phyloP scores from a whole-genome alignment of 768 basidiomycete genomes.

The Panaeolus papilionaceus region DNA sequence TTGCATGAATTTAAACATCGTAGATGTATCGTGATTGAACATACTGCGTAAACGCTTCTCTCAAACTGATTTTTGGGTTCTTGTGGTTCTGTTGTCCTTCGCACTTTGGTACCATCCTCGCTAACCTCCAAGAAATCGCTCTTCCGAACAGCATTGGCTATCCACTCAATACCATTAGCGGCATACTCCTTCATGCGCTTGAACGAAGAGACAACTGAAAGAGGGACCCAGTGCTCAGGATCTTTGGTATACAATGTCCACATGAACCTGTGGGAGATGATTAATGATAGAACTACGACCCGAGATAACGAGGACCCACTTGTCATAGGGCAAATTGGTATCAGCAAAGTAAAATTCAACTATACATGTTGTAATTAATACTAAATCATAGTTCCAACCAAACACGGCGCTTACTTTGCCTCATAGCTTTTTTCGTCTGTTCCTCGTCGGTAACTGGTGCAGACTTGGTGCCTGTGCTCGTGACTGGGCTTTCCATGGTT shows the following conservation, averaged over 20 bases:
- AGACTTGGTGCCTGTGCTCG: not conserved
- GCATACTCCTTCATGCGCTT: constrained; percentile 89
- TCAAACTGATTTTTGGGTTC: constrained; percentile 82
- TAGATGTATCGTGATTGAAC: constrained; percentile 37
- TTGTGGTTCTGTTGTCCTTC: constrained; percentile 76
- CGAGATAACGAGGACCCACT: constrained; percentile 44
- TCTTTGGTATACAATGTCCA: constrained; percentile 88
- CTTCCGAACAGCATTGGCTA: constrained; percentile 67
- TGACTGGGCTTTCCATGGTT: constrained; percentile 32
- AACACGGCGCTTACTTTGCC: constrained; percentile 53
- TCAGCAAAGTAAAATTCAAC: constrained; percentile 98
- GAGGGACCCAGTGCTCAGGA: constrained; percentile 88
- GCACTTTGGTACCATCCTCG: constrained; percentile 72
- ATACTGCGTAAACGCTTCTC: constrained; percentile 87
- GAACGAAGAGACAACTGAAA: constrained; percentile 89
- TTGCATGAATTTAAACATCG: constrained; percentile 4
- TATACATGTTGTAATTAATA: constrained; percentile 34
- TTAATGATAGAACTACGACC: not conserved
- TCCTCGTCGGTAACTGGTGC: constrained; percentile 31
- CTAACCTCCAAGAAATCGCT: constrained; percentile 74
- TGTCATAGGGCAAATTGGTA: constrained; percentile 93
- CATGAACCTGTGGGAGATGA: constrained; percentile 73
- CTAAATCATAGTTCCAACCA: not conserved
- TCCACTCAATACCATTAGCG: constrained; percentile 66
- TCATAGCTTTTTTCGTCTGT: constrained; percentile 53